Conservation (phyloP, 2,329 filamentous ascomycete species). For the Penicillium brasilianum region DNA sequence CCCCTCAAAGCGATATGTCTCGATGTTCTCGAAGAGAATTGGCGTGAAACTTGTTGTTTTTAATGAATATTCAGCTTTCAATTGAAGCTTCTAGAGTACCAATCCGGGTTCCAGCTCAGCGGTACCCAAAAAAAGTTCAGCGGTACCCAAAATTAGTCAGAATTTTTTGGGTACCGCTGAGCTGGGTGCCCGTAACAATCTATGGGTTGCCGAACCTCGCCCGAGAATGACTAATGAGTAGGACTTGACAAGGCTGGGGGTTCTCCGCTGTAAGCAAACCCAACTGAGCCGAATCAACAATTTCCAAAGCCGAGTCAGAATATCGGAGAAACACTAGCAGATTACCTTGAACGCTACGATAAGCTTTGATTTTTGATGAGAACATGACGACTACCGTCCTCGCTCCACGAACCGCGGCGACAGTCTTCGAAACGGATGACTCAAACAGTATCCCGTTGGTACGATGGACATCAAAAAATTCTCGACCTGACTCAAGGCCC, state of each 20-base stretch:
- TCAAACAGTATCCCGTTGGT: constrained; percentile 8
- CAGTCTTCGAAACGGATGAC: constrained; percentile 9
- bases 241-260: neutral
- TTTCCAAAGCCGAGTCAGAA: neutral
- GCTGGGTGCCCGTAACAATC: too few relatives aligned
- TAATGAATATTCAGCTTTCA: too few relatives aligned
- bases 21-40: neutral
- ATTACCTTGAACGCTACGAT: neutral
- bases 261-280: neutral
- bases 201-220: neutral
- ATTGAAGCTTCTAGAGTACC: too few relatives aligned
- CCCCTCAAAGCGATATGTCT: neutral
- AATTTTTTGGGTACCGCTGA: too few relatives aligned
- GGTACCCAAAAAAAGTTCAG: too few relatives aligned
- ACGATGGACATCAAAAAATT: constrained; percentile 2
- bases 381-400: constrained; percentile 14
- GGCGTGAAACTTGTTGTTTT: neutral
- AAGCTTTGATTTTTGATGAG: neutral
- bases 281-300: neutral
- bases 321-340: neutral
- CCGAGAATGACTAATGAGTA: neutral
- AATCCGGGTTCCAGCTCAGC: too few relatives aligned
- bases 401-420: neutral
- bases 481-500: neutral
- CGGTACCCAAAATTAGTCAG: too few relatives aligned